Percentiles rank a stretch among this genome's conserved stretches.
phyloP scores from a whole-genome alignment of 1,284 basidiomycete genomes.

The Sphagnurus paluster region DNA sequence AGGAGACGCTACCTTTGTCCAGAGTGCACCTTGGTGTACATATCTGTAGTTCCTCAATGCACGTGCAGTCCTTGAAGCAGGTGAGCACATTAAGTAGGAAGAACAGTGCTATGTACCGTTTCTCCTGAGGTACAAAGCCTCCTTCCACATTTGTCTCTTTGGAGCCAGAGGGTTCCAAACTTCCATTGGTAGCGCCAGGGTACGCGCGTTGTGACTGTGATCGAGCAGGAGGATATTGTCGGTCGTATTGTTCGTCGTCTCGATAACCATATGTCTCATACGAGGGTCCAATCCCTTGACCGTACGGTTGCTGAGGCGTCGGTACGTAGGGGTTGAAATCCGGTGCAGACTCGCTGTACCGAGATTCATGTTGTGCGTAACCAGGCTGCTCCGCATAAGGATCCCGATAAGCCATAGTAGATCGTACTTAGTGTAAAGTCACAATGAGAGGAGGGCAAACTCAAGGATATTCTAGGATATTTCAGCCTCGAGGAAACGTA shows the following conservation, averaged over 20 bases:
- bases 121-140: slow-evolving; percentile 10
- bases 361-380: slow-evolving; percentile 34
- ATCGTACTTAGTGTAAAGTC: neutral
- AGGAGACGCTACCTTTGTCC: slow-evolving; percentile 53
- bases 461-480: neutral
- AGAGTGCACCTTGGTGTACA: slow-evolving; percentile 58
- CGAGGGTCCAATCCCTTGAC: slow-evolving; percentile 31
- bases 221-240: slow-evolving; percentile 24
- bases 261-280: slow-evolving; percentile 45
- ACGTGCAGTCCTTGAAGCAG: slow-evolving; percentile 31
- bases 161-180: slow-evolving; percentile 6
- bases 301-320: slow-evolving; percentile 54
- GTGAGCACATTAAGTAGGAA: slow-evolving; percentile 5
- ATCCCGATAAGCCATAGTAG: slow-evolving; percentile 41
- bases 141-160: slow-evolving; percentile 15
- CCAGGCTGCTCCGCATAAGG: slow-evolving; percentile 48
- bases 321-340: slow-evolving; percentile 47
- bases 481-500: slow-evolving; percentile 5
- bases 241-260: slow-evolving; percentile 39
- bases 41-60: slow-evolving; percentile 54
- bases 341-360: slow-evolving; percentile 25
- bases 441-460: neutral
- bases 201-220: slow-evolving; percentile 15
- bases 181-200: slow-evolving; percentile 1
- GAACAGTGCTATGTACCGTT: slow-evolving; percentile 13